Evolutionary conservation across 139 green algal genomes (phyloP).

Genomic region (Picochlorum costavermella): DNA sequence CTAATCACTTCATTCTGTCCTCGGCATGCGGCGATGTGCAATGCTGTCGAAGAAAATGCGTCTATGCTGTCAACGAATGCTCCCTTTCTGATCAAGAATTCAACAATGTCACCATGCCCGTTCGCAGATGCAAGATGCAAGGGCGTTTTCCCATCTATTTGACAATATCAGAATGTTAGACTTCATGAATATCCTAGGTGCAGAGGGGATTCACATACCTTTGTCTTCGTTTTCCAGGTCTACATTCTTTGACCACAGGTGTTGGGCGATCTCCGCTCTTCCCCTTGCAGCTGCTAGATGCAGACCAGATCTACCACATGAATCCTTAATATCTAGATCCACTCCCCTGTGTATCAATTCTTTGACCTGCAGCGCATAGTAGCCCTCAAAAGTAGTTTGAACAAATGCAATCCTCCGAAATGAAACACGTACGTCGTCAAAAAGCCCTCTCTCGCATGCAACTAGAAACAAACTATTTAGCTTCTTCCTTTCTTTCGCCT

Average conservation of each 20-base stretch:
- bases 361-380: slow-evolving; percentile 33
- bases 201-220: slow-evolving; percentile 6
- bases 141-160: slow-evolving; percentile 32
- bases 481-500: slow-evolving; percentile 30
- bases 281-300: slow-evolving; percentile 62
- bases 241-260: slow-evolving; percentile 42
- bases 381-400: background rate
- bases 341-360: slow-evolving; percentile 50
- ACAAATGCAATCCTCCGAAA: background rate
- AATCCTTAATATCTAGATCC: slow-evolving; percentile 40
- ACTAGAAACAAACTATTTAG: slow-evolving; percentile 57
- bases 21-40: slow-evolving; percentile 54
- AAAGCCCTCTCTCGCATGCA: slow-evolving; percentile 46
- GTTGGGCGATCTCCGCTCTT: slow-evolving; percentile 38
- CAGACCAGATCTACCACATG: slow-evolving; percentile 29
- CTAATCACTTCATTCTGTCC: slow-evolving; percentile 1
- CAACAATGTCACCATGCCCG: slow-evolving; percentile 19
- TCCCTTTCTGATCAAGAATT: slow-evolving; percentile 40
- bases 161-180: background rate
- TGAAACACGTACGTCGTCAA: slow-evolving; percentile 47
- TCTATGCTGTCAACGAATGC: slow-evolving; percentile 53
- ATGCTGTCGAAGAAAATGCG: slow-evolving; percentile 38
- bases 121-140: slow-evolving; percentile 53
- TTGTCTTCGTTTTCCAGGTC: slow-evolving; percentile 58
- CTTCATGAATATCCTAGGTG: background rate